Base-by-base conservation (phyloP, 2,329 filamentous ascomycete genomes). In the Paecilomyces sp. region DNA sequence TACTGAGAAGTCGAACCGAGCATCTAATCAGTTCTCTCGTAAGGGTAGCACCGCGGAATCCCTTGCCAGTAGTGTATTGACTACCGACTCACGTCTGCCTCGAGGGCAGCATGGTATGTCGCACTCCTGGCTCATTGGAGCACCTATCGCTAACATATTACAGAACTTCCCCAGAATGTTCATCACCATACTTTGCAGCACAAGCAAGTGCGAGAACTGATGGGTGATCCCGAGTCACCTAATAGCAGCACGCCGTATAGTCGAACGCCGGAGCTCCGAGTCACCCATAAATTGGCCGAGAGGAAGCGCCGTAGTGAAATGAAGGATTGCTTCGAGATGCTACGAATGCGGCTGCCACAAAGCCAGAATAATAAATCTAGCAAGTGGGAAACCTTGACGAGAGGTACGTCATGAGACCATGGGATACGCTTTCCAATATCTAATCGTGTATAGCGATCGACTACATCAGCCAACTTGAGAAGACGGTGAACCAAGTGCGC, bases 241-340 rank as follows among this genome's bases (percentile, higher is more conserved):
- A 71, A 73, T 56, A 71, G 73, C 52, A 71, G 70, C 54, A 79
- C 78, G 1, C 79, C 79, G 0, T 81, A 81, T 63, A 81, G 79
- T 62, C 70, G 79, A 52, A 81, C 79, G 1, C 79, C 79, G 1
- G 79, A 81, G 65, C 68, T 81, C 52, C 71, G 79, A 54, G 75
- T 81, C 15, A 80, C 78, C 9, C 79, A 81, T 62, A 81, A 81
- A 61, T 66, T 81, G 28, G 79, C 79, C 15, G 79, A 81, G 69
- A 73, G 79, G 15, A 81, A 81, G 66, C 77, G 79, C 41, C 77
- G 79, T 54, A 81, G 79, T 59, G 79, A 81, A 62, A 81, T 81
- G 79, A 81, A 81, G 61, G 78, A 80, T 64, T 79, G 79, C 56
- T 81, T 81, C 61, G 79, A 81, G 64, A 68, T 73, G 22, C 65